Base-by-base conservation (phyloP, 441 rosid genomes). In the Erodium chrysanthum region DNA sequence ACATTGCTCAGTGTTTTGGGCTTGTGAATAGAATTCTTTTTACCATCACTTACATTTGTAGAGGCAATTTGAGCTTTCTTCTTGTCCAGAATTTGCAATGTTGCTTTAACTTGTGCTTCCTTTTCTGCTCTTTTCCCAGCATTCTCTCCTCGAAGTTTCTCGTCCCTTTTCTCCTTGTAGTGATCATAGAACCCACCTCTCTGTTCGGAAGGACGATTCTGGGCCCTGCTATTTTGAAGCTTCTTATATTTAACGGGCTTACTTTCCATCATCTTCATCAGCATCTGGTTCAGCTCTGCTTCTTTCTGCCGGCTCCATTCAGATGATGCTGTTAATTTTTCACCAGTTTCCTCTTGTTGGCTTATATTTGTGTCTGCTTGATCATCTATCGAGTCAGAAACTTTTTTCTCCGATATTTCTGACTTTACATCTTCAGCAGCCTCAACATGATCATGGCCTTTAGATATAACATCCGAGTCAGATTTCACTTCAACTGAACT, bases 161-260 rank as follows among this genome's bases (percentile, higher is more conserved):
- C 80, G 73, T 85, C 83, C 71, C 89, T 77, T 81, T 77, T 85
- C 78, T 81, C 85, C 78, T 76, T 84, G 82, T 84, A 81, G 70
- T 80, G 80, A 50, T 82, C 82, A 72, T 84, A 85, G 67, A 79
- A 85, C 14, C 86, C 86, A 73, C 84, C 86, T 72, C 83, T 82
- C 66, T 82, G 80, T 75, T 81, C 85, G 37, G 76, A 68, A 15
- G 77, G 66, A 48, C 46, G 76, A 46, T 74, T 76, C 65, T 76
- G 73, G 60, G 33, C 72, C 60, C 40, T 70, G 68, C 61, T 64
- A 31, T 69, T 69, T 70, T 72, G 69, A 22, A 78, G 67, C 73
- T 73, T 78, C 52, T 46, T 66, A 67, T 59, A 22, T 69, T 70
- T 77, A 61, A 29, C 72, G 23, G 72, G 75, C 66, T 75, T 74